phyloP scores from a whole-genome alignment of 2,329 filamentous ascomycete species.

The Paecilomyces variotii region DNA sequence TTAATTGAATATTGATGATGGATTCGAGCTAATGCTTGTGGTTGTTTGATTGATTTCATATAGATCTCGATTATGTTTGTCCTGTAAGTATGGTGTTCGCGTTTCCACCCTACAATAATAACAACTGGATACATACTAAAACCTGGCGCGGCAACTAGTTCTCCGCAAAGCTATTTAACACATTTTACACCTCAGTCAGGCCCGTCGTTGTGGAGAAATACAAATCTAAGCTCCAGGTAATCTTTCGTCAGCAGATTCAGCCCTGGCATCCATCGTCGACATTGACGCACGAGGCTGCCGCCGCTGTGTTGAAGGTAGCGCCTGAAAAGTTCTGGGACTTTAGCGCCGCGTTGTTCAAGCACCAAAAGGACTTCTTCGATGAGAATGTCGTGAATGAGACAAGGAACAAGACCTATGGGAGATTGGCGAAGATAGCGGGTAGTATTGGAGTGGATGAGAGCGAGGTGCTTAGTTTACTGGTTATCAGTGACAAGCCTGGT shows the following conservation, averaged over 20 bases:
- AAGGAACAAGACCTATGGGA: slow-evolving; percentile 73
- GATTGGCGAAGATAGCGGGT: slow-evolving; percentile 66
- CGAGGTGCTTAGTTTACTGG: slow-evolving; percentile 61
- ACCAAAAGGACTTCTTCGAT: slow-evolving; percentile 76
- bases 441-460: slow-evolving; percentile 60
- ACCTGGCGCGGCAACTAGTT: slow-evolving; percentile 35
- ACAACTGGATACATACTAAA: slow-evolving; percentile 3
- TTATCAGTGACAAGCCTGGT: slow-evolving; percentile 58
- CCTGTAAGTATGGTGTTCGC: slow-evolving; percentile 40
- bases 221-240: slow-evolving; percentile 55
- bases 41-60: slow-evolving; percentile 15
- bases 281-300: slow-evolving; percentile 62
- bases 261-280: slow-evolving; percentile 90
- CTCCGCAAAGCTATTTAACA: slow-evolving; percentile 67
- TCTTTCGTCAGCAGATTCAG: slow-evolving; percentile 88
- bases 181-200: slow-evolving; percentile 58
- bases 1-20: not conserved
- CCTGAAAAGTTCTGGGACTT: slow-evolving; percentile 75
- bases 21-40: not conserved
- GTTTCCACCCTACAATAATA: not conserved
- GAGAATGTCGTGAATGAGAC: slow-evolving; percentile 74
- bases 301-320: slow-evolving; percentile 65
- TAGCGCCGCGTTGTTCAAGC: slow-evolving; percentile 58
- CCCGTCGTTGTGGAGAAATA: slow-evolving; percentile 57
- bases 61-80: slow-evolving; percentile 83